Conservation (phyloP, 2,329 filamentous ascomycete genomes). For the Nothophoma quercina region DNA sequence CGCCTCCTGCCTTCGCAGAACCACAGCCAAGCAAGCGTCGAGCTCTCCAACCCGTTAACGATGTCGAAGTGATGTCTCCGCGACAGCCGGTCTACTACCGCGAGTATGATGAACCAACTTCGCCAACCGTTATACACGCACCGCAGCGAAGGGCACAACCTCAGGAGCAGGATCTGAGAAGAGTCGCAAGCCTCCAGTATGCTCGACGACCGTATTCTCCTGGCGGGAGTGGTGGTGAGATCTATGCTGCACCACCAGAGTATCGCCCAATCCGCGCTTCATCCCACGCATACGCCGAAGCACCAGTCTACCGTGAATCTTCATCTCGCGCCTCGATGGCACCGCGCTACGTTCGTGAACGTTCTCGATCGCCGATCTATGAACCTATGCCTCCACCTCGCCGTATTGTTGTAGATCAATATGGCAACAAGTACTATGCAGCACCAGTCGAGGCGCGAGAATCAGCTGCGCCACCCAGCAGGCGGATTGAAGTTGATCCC, state of each 20-base stretch:
- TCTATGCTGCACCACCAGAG: constrained; percentile 49
- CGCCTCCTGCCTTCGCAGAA: constrained; percentile 64
- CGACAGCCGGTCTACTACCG: constrained; percentile 58
- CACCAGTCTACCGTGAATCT: constrained; percentile 48
- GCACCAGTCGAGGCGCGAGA: constrained; percentile 59
- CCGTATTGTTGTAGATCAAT: constrained; percentile 81
- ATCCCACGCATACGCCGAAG: constrained; percentile 52
- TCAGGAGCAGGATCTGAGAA: constrained; percentile 56
- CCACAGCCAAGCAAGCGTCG: constrained; percentile 50
- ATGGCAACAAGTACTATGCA: constrained; percentile 80
- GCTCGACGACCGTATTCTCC: constrained; percentile 55
- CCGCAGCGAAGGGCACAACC: constrained; percentile 51
- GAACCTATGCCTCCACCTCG: constrained; percentile 60
- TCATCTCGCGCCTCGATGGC: constrained; percentile 47
- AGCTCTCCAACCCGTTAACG: constrained; percentile 46
- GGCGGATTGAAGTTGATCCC: constrained; percentile 61
- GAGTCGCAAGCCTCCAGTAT: constrained; percentile 58
- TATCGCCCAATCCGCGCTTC: constrained; percentile 49
- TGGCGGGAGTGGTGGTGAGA: constrained; percentile 32
- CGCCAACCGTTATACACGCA: constrained; percentile 50
- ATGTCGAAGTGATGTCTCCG: constrained; percentile 51
- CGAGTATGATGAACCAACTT: constrained; percentile 52
- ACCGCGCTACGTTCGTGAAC: constrained; percentile 51
- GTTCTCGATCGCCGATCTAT: constrained; percentile 51
- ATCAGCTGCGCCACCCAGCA: constrained; percentile 61